phyloP scores from a whole-genome alignment of 1,284 basidiomycete genomes.

The Cryptococcus maquisensis region DNA sequence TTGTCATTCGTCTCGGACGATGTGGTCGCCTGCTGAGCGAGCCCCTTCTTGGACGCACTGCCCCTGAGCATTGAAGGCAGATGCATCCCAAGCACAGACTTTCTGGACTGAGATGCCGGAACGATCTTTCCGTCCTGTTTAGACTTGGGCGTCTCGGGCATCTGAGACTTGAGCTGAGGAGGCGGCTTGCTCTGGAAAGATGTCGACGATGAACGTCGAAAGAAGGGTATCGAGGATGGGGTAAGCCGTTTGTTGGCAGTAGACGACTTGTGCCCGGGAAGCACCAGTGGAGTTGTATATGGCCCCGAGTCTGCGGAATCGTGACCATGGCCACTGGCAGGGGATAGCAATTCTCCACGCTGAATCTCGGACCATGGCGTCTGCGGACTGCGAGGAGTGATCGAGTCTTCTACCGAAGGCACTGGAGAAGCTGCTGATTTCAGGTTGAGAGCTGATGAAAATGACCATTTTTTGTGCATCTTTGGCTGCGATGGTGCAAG shows the following conservation, averaged over 20 bases:
- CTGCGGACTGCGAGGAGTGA: constrained; percentile 17
- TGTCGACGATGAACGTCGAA: constrained; percentile 84
- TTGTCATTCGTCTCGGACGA: no score
- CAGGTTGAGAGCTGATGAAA: constrained; percentile 82
- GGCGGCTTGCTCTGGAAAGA: constrained; percentile 59
- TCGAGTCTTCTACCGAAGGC: constrained; percentile 12
- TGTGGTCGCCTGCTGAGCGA: constrained; percentile 22
- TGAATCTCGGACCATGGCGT: constrained; percentile 34
- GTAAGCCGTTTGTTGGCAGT: constrained; percentile 62
- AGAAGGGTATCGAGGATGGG: constrained; percentile 92
- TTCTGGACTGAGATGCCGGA: constrained; percentile 28
- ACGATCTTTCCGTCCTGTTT: background rate
- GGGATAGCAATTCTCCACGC: constrained; percentile 20
- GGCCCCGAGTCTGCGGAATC: constrained; percentile 6
- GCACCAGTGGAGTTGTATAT: background rate
- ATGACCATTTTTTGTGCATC: constrained; percentile 89
- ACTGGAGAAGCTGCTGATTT: constrained; percentile 49
- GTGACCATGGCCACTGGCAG: constrained; percentile 10
- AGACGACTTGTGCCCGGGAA: background rate
- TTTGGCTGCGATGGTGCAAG: constrained; percentile 7
- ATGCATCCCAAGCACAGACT: constrained; percentile 55
- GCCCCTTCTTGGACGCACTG: constrained; percentile 71
- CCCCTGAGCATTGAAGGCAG: constrained; percentile 74
- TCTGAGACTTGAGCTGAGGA: background rate
- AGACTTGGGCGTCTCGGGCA: constrained; percentile 19